A percentile compares a stretch with the other conserved stretches of the same genome.
phyloP scores from a whole-genome alignment of 1,139 yeast species.

The Yamadazyma buinensis region DNA sequence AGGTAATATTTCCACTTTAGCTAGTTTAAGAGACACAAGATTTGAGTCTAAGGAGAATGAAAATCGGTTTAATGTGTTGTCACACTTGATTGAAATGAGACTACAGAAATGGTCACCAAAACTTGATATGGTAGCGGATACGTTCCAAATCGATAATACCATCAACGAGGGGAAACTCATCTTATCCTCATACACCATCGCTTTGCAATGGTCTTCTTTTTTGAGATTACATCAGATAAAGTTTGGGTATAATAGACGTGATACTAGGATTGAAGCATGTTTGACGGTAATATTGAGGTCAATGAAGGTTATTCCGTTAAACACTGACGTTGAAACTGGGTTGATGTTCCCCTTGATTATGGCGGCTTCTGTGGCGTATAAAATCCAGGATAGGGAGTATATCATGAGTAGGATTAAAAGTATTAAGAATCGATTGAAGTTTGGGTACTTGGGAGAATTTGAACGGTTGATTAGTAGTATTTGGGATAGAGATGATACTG shows the following conservation, averaged over 20 bases:
- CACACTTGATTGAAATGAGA: slow-evolving; percentile 18
- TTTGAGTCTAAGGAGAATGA: slow-evolving; percentile 13
- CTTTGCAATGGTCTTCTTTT: slow-evolving; percentile 21
- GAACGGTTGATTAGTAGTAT: slow-evolving; percentile 15
- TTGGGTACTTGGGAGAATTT: slow-evolving; percentile 17
- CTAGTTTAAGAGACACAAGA: slow-evolving; percentile 14
- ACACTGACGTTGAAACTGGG: slow-evolving; percentile 17
- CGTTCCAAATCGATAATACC: slow-evolving; percentile 9
- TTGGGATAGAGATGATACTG: slow-evolving; percentile 16
- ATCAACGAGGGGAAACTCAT: slow-evolving; percentile 9
- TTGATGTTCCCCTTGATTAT: slow-evolving; percentile 20
- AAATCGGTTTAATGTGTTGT: slow-evolving; percentile 15
- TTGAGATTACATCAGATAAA: slow-evolving; percentile 18
- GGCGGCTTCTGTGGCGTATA: slow-evolving; percentile 20
- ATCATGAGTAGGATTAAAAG: slow-evolving; percentile 13
- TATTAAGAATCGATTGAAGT: slow-evolving; percentile 15
- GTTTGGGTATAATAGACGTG: slow-evolving; percentile 17
- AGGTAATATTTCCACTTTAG: slow-evolving; percentile 21
- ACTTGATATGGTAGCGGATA: slow-evolving; percentile 8
- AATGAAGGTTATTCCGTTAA: slow-evolving; percentile 12
- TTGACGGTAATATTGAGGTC: slow-evolving; percentile 15
- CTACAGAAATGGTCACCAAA: slow-evolving; percentile 19
- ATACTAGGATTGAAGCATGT: slow-evolving; percentile 17
- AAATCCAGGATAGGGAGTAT: slow-evolving; percentile 14
- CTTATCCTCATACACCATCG: slow-evolving; percentile 16